These are phyloP conservation scores for Globisporangium recalcitrans DNA, from an alignment of 352 stramenopile species.

Conservation along the genomic window DNA sequence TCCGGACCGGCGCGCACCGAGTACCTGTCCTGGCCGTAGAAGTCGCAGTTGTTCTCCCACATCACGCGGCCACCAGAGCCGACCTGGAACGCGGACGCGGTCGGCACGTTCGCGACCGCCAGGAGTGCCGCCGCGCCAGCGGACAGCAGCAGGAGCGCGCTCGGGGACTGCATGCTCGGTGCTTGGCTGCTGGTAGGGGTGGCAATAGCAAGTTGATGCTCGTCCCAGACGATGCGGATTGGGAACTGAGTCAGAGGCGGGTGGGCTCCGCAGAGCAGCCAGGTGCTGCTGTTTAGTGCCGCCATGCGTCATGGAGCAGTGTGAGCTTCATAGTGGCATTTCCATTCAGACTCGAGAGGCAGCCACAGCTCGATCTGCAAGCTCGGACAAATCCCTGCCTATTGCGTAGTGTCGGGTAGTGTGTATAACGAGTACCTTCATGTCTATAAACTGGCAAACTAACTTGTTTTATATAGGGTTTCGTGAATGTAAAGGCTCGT, in stretches of 20 bases:
- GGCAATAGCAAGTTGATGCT: constrained; percentile 6
- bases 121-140: not conserved
- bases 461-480: too few relatives aligned
- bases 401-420: not conserved
- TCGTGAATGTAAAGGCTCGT: not conserved
- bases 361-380: not conserved
- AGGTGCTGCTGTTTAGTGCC: not conserved
- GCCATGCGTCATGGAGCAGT: not conserved
- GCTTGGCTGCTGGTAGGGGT: not conserved
- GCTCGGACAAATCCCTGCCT: not conserved
- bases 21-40: constrained; percentile 26
- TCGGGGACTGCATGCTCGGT: constrained; percentile 3
- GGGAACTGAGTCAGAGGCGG: not conserved
- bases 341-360: constrained; percentile 10
- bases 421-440: not conserved
- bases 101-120: not conserved
- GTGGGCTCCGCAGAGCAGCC: not conserved
- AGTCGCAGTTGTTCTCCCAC: constrained; percentile 46
- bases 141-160: not conserved
- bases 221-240: constrained; percentile 1
- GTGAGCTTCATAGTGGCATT: constrained; percentile 1
- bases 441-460: too few relatives aligned
- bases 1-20: constrained; percentile 9
- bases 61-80: constrained; percentile 26
- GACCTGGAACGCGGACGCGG: not conserved